Evolutionary conservation across 1,284 basidiomycete genomes (phyloP).

Genomic region (Uromyces viciae-fabae): DNA sequence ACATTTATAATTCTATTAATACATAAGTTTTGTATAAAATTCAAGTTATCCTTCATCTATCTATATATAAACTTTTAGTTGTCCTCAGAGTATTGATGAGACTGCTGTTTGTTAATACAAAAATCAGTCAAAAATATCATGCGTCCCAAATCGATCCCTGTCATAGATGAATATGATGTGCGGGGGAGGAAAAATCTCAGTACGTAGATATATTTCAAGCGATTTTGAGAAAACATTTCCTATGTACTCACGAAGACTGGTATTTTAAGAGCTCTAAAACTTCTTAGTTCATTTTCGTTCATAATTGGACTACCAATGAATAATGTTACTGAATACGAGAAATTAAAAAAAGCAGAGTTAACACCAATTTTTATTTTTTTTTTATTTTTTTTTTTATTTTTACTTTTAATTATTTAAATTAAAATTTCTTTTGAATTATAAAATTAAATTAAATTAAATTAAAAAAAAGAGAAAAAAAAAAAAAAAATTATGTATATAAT

Average conservation of each 20-base stretch:
- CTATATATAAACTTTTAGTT: no score
- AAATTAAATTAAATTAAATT: not conserved
- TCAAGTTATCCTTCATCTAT: no score
- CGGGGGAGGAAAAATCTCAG: no score
- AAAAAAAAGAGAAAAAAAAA: not conserved
- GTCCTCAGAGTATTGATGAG: no score
- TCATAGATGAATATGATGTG: not conserved
- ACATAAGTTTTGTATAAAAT: no score
- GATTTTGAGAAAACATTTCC: not conserved
- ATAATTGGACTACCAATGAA: slow-evolving; percentile 36
- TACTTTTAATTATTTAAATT: no score
- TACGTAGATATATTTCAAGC: no score
- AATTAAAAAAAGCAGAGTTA: no score
- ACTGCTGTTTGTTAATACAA: no score
- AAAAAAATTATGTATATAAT: not conserved
- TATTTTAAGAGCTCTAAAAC: slow-evolving; percentile 6
- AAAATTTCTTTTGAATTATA: not conserved
- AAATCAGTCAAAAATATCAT: not conserved
- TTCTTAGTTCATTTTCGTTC: slow-evolving; percentile 13
- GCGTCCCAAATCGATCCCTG: slow-evolving; percentile 18
- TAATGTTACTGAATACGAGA: slow-evolving; percentile 6
- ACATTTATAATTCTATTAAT: no score
- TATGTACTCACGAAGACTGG: slow-evolving; percentile 33
- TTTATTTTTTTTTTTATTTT: no score
- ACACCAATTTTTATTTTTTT: no score